Conservation (phyloP, 2,329 filamentous ascomycete genomes). For the Cladosporium oxysporum region DNA sequence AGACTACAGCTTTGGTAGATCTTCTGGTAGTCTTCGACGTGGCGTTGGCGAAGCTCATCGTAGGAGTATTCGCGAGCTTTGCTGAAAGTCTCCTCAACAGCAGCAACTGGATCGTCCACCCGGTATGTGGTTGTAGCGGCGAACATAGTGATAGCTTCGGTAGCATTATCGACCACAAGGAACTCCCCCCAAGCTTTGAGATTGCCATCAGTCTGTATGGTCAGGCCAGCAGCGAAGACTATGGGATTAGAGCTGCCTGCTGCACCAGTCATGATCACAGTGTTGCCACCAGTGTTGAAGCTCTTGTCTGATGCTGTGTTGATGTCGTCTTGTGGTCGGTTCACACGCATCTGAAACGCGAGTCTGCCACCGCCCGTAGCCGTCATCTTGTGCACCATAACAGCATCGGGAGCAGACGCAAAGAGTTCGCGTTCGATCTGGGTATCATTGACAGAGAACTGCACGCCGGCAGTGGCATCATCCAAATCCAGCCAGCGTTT, state of each 20-base stretch:
- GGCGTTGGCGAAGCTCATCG: slow-evolving; percentile 16
- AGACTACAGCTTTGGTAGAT: slow-evolving; percentile 15
- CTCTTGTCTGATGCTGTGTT: slow-evolving; percentile 17
- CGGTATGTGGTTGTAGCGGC: slow-evolving; percentile 40
- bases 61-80: slow-evolving; percentile 7
- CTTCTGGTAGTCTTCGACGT: slow-evolving; percentile 8
- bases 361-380: slow-evolving; percentile 6
- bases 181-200: slow-evolving; percentile 17
- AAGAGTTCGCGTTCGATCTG: slow-evolving; percentile 10
- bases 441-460: slow-evolving; percentile 15
- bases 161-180: slow-evolving; percentile 16
- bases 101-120: slow-evolving; percentile 61
- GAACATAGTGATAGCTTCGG: slow-evolving; percentile 1
- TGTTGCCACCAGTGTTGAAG: slow-evolving; percentile 8
- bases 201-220: slow-evolving; percentile 10
- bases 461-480: slow-evolving; percentile 10
- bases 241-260: slow-evolving; percentile 15
- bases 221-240: slow-evolving; percentile 11
- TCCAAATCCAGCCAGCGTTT: slow-evolving; percentile 17
- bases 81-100: slow-evolving; percentile 57
- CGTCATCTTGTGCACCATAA: slow-evolving; percentile 10
- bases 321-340: slow-evolving; percentile 14
- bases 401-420: slow-evolving; percentile 9
- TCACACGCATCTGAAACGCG: slow-evolving; percentile 14
- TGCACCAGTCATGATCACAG: slow-evolving; percentile 15